Base-by-base conservation (phyloP, 2,329 filamentous ascomycete species). In the Bisporella sp. region DNA sequence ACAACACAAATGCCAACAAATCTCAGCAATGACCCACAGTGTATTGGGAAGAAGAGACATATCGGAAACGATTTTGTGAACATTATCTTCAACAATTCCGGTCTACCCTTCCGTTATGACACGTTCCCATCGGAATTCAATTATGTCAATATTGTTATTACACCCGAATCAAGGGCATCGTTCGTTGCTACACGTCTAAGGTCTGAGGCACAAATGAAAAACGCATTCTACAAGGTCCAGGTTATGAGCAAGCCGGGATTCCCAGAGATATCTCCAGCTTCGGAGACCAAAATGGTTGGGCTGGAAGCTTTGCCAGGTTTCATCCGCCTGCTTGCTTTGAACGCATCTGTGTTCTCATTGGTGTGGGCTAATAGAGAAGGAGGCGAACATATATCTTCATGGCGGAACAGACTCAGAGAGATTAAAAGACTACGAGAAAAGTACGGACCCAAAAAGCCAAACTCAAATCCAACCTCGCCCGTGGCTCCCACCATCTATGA, bases 41-140 rank as follows among this genome's bases (percentile, higher is more conserved):
- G 85, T 63, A 83, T 85, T 54, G 78, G 82, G 66, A 99, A 99
- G 73, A 99, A 99, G 69, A 79, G 84, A 3, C 95, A 97, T 64
- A 93, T 97, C 54, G 93, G 93, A 51, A 99, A 99, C 64, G 93
- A 97, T 68, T 95, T 89, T 66, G 93, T 99, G 64, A 97, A 96
- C 65, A 95, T 99, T 59, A 85, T 99, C 51, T 99, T 95, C 76
- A 99, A 99, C 66, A 89, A 95, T 62, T 96, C 91, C 2, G 92
- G 93, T n/a, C 68, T 84, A 45, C 85, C 87, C 0, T 97, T 96
- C 71, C 78, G 80, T 48, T 95, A 96, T 65, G 82, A 96, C 65
- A 96, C 89, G 0, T 95, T 99, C 60, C 89, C 89, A 0, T 95
- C 90, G 0, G 87, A 92, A 51, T 96, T 99, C 74, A 97, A 96